These are phyloP conservation scores for Artemisia argyi DNA, from an alignment of 129 eudicot species.

Conservation along the genomic window DNA sequence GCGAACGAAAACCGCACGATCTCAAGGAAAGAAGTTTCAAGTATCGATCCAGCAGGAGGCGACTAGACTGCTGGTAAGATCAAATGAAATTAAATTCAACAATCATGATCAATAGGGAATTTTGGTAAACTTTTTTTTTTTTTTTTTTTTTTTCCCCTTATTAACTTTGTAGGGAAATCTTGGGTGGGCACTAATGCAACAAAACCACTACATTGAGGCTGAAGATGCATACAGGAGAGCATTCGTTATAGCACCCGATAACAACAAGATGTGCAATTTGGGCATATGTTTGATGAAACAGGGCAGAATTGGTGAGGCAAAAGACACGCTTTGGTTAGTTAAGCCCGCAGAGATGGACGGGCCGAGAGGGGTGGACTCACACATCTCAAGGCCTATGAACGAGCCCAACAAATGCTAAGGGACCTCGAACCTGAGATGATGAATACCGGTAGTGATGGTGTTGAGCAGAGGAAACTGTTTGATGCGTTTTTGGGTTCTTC, in stretches of 20 bases:
- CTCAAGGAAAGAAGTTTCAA: slow-evolving; percentile 72
- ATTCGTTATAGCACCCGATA: slow-evolving; percentile 44
- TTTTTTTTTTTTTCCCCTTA: too few species aligned
- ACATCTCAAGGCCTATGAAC: slow-evolving; percentile 91
- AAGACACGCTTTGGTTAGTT: slow-evolving; percentile 66
- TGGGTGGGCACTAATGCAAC: slow-evolving; percentile 87
- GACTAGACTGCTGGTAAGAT: slow-evolving; percentile 62
- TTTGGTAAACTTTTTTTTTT: background rate
- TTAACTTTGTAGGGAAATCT: slow-evolving; percentile 60
- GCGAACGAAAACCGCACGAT: slow-evolving; percentile 67
- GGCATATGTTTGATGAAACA: slow-evolving; percentile 54
- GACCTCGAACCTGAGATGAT: slow-evolving; percentile 81
- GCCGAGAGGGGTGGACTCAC: slow-evolving; percentile 85
- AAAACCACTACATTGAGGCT: slow-evolving; percentile 72
- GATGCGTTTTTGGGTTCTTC: slow-evolving; percentile 79
- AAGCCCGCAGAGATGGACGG: slow-evolving; percentile 82
- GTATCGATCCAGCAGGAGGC: slow-evolving; percentile 63
- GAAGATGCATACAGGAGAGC: slow-evolving; percentile 77
- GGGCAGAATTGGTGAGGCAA: background rate
- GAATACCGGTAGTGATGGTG: slow-evolving; percentile 61
- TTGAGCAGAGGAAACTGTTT: slow-evolving; percentile 75
- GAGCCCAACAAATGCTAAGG: slow-evolving; percentile 87
- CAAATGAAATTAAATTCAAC: background rate
- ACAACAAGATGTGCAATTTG: slow-evolving; percentile 80
- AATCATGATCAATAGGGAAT: background rate